Evolutionary conservation across 2,329 filamentous ascomycete species (phyloP).

Genomic region (Cladosporium colombiae): DNA sequence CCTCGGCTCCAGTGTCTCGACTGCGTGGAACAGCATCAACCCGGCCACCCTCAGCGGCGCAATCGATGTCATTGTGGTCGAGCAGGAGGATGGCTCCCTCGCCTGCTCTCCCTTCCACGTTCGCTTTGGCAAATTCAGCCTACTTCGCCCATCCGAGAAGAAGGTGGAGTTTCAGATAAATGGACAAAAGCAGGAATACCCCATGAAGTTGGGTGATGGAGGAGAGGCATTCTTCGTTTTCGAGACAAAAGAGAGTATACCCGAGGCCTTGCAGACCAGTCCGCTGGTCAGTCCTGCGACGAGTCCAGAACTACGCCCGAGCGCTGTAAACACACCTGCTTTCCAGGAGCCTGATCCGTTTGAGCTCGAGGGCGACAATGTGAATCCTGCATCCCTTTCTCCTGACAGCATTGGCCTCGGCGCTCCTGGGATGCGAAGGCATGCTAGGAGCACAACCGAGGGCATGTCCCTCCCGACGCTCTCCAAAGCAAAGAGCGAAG

Average conservation of each 20-base stretch:
- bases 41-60: constrained; percentile 94
- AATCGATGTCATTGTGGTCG: constrained; percentile 98
- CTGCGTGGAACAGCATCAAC: constrained; percentile 99
- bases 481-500: constrained; percentile 48
- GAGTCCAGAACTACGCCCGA: constrained; percentile 70
- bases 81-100: constrained; percentile 85
- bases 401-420: neutral
- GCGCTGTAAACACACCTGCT: constrained; percentile 40
- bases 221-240: constrained; percentile 99
- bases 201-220: constrained; percentile 97
- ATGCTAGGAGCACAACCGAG: constrained; percentile 33
- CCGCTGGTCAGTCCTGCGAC: constrained; percentile 86
- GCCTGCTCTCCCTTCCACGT: constrained; percentile 97
- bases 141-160: constrained; percentile 93
- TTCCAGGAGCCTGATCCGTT: constrained; percentile 71
- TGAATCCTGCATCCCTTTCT: neutral
- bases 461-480: constrained; percentile 27
- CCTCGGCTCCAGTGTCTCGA: constrained; percentile 91
- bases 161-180: constrained; percentile 99
- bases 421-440: constrained; percentile 18
- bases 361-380: constrained; percentile 57
- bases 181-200: constrained; percentile 83
- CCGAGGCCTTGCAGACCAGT: constrained; percentile 91
- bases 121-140: constrained; percentile 96
- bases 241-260: constrained; percentile 87